These are phyloP conservation scores for Ceratocystis albifundus DNA, from an alignment of 2,329 filamentous ascomycete genomes.

Conservation along the genomic window DNA sequence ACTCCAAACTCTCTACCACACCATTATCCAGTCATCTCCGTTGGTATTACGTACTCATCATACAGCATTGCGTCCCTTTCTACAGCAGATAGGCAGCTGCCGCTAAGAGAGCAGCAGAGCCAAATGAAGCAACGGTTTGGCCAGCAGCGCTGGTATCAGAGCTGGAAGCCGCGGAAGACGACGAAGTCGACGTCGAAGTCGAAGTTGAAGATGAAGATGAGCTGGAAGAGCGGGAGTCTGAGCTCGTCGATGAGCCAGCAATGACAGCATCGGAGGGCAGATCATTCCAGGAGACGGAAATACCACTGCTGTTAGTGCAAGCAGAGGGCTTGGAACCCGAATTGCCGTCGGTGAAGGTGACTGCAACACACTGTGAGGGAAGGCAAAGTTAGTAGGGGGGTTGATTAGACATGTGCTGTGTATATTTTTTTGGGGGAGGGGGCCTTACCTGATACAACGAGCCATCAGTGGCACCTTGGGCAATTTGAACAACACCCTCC, in stretches of 20 bases:
- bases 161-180: conserved; percentile 14
- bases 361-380: conserved; percentile 19
- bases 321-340: conserved; percentile 17
- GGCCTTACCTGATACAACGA: conserved; percentile 43
- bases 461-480: conserved; percentile 44
- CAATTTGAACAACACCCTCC: conserved; percentile 44
- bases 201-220: conserved; percentile 9
- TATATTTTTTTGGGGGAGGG: too few species aligned
- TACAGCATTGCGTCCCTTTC: neutral
- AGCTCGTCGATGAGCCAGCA: conserved; percentile 19
- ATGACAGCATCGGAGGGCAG: conserved; percentile 19
- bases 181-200: conserved; percentile 8
- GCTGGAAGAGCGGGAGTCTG: neutral
- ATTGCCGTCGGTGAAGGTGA: conserved; percentile 16
- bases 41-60: neutral
- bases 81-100: conserved; percentile 22
- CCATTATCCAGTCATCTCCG: neutral
- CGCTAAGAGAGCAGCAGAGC: conserved; percentile 21
- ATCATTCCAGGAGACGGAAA: conserved; percentile 5
- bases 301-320: conserved; percentile 19
- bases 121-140: conserved; percentile 15
- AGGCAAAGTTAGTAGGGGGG: neutral
- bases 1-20: neutral
- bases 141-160: conserved; percentile 18
- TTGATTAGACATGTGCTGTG: neutral